Base-by-base conservation (phyloP, 495 filamentous ascomycete genomes). In the Hypoxylon fuscum region DNA sequence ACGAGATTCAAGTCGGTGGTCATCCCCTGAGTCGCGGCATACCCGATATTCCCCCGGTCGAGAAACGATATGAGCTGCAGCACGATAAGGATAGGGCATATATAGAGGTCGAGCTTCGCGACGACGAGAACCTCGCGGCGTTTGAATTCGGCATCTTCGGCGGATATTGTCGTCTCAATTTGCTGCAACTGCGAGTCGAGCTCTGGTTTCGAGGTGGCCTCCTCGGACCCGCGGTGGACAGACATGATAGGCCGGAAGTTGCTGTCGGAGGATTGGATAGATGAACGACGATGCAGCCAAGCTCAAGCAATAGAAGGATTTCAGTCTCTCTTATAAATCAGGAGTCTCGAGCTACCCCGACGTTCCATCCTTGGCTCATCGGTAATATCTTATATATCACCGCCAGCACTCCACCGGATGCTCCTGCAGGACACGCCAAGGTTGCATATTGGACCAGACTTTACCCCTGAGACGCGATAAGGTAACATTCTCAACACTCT, bases 41-140 rank as follows among this genome's bases (percentile, higher is more conserved):
- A 74, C 4, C 73, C 77, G 17, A 79, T 77, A 44, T 78, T 78
- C 0, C 77, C 74, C 38, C 77, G 64, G 51, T 79, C 77, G 0
- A 79, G 68, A 61, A 78, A 78, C 32, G 62, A 69, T 29, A 79
- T 76, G 0, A 77, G 56, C 69, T 72, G 72, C 7, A 79, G 59
- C 12, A 72, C 20, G 57, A 79, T 70, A 60, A 79, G 62, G 15
- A 78, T 74, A 0, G 77, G 77, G 17, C 73, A 74, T 29, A 79
- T 64, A 61, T 72, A 79, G 10, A 66, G 59, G 57, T 79, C 77
- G 43, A 79, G 67, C 45, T 77, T 77, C n/a, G 72, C 58, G 8
- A 76, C 72, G 8, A 74, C 65, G 17, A 53, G 60, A 1, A 22
- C 45, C 59, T 72, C 70, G 14, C 62, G 62, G 5, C 53, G 57